A percentile compares a stretch with the other conserved stretches of the same genome.
phyloP scores from a whole-genome alignment of 495 filamentous ascomycete species.

The Xylaria acuta region DNA sequence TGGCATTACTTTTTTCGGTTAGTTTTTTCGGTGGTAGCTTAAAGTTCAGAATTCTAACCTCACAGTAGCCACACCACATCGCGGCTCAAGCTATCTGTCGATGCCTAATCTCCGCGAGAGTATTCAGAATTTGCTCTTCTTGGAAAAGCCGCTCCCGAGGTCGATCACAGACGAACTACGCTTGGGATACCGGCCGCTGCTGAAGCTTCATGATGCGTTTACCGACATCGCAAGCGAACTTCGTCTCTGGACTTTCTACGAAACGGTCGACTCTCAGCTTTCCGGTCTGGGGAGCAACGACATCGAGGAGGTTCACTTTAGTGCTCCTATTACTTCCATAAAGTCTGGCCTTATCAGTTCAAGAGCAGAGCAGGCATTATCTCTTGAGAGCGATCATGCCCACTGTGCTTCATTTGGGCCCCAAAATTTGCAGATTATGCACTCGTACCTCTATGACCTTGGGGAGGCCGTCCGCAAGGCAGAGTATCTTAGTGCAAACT shows the following conservation, averaged over 20 bases:
- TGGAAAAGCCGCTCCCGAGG: slow-evolving; percentile 59
- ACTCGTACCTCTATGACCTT: slow-evolving; percentile 58
- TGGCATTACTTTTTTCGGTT: slow-evolving; percentile 67
- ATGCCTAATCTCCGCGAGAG: slow-evolving; percentile 61
- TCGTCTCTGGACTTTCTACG: slow-evolving; percentile 71
- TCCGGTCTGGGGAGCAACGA: slow-evolving; percentile 46
- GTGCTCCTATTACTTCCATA: slow-evolving; percentile 67
- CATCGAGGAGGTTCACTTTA: slow-evolving; percentile 50
- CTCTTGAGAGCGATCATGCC: slow-evolving; percentile 64
- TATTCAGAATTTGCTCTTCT: slow-evolving; percentile 59
- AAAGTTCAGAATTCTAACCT: slow-evolving; percentile 26
- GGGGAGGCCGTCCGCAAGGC: slow-evolving; percentile 52
- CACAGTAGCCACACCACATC: slow-evolving; percentile 62
- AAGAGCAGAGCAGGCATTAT: slow-evolving; percentile 61
- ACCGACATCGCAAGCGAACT: slow-evolving; percentile 65
- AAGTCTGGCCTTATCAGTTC: slow-evolving; percentile 63
- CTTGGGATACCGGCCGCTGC: slow-evolving; percentile 54
- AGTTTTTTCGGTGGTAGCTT: slow-evolving; percentile 19
- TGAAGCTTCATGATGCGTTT: slow-evolving; percentile 62
- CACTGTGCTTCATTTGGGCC: slow-evolving; percentile 64
- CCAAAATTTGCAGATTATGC: slow-evolving; percentile 55
- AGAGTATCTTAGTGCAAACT: slow-evolving; percentile 43
- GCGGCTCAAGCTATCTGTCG: slow-evolving; percentile 69
- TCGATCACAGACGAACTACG: slow-evolving; percentile 57
- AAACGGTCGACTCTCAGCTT: slow-evolving; percentile 66